Conservation (phyloP, 1,139 yeast genomes). For the Magnusiomyces sp. region DNA sequence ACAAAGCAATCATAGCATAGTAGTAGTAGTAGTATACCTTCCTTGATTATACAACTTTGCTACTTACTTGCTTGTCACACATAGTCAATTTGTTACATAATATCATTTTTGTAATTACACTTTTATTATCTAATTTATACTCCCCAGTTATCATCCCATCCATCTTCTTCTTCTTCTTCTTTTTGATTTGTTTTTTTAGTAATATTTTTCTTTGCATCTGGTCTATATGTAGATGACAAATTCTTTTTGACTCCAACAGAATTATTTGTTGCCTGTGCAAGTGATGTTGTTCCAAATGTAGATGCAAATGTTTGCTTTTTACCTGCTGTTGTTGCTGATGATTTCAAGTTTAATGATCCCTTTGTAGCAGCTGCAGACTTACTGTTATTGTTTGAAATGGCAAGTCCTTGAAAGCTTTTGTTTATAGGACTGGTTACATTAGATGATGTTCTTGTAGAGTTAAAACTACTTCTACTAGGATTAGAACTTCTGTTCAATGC, state of each 20-base stretch:
- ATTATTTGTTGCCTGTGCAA: background rate
- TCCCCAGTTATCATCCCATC: constrained; percentile 14
- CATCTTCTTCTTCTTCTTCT: constrained; percentile 9
- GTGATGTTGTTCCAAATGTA: constrained; percentile 8
- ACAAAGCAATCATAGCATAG: no score
- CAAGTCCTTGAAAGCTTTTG: no score
- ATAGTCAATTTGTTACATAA: no score
- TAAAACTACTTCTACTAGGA: background rate
- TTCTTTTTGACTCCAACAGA: background rate
- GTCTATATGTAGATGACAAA: background rate
- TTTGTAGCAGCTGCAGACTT: no score
- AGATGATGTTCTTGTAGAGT: background rate
- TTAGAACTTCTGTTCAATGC: background rate
- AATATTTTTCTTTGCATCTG: background rate
- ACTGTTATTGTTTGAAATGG: no score
- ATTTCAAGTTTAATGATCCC: no score
- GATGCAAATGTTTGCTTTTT: constrained; percentile 4
- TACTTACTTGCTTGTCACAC: no score
- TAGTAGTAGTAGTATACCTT: no score
- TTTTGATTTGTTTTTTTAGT: background rate
- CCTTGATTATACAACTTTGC: no score
- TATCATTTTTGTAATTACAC: no score
- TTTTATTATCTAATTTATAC: background rate
- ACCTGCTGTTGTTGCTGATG: no score
- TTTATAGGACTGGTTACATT: no score